Base-by-base conservation (phyloP, 2,329 filamentous ascomycete genomes). In the Aspergillus awamori region DNA sequence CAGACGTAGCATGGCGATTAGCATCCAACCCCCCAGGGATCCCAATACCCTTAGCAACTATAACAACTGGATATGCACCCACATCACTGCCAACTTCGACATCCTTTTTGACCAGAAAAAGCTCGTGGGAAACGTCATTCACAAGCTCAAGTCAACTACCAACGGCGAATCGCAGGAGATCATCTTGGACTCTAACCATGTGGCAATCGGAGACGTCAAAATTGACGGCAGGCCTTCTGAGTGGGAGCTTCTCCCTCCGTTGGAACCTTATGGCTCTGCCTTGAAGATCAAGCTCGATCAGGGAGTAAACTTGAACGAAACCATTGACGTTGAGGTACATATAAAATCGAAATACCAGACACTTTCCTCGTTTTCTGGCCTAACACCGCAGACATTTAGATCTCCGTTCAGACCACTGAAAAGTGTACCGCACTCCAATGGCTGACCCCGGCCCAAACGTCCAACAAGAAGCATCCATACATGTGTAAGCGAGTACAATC, bases 11-110 rank as follows among this genome's bases (percentile, higher is more conserved):
- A 77, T 79, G 74, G 73, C 74, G 43, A 70, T 67, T 26, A 69
- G 71, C 43, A 80, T 81, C 66, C 77, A 75, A 45, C 74, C 76
- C 49, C 80, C 82, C 54, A 86, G 91, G 72, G 94, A 98, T 79
- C 93, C 93, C 57, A 96, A 93, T 76, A 97, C 95, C 26, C 80
- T 95, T 61, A 90, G 91, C 74, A 98, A 98, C 81, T 97, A 97
- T 79, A 88, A 91, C 76, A 88, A 89, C 59, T 97, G 92, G 88
- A 83, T 86, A 63, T 97, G 92, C 17, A 88, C 85, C 74, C 93
- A 97, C 80, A 95, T 92, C 20, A 89, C 86, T 20, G 90, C 91
- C 60, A 87, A 90, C 76, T 87, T 97, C 72, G 87, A 87, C 68
- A 88, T 98, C 69, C 88, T 96, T 71, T 99, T 98, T 75, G 86